A percentile compares a stretch with the other conserved stretches of the same genome.
Conservation (phyloP, 768 basidiomycete genomes). For the Suillus sp. region DNA sequence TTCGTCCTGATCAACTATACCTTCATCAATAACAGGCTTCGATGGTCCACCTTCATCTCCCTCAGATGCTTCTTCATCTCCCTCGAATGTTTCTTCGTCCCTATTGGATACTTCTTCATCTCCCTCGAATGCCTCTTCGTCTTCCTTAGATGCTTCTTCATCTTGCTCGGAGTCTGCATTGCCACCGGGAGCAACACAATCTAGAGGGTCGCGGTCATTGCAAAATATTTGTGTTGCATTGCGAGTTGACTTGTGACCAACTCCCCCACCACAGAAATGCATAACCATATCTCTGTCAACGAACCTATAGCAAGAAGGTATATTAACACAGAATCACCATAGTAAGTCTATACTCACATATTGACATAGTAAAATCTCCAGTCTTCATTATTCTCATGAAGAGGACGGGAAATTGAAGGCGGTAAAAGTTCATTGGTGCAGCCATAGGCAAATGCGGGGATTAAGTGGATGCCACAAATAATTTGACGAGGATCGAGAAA, state of each 20-base stretch:
- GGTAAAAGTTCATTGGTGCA: constrained; percentile 14
- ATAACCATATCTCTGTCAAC: constrained; percentile 39
- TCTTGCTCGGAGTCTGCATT: not conserved
- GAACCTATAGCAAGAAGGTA: constrained; percentile 29
- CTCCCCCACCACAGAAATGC: constrained; percentile 31
- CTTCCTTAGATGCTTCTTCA: not conserved
- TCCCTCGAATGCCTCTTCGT: not conserved
- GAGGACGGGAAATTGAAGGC: constrained; percentile 6
- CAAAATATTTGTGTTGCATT: too few relatives aligned
- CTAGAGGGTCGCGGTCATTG: not conserved
- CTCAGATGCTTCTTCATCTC: too few relatives aligned
- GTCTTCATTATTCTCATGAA: constrained; percentile 25
- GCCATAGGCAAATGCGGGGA: constrained; percentile 39
- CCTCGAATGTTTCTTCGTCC: too few relatives aligned
- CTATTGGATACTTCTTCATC: too few relatives aligned
- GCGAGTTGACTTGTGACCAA: constrained; percentile 29
- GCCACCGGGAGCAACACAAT: not conserved
- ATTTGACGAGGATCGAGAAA: constrained; percentile 19
- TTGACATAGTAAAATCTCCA: constrained; percentile 35
- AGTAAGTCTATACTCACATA: constrained; percentile 26
- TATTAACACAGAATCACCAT: not conserved
- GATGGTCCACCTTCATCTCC: not conserved
- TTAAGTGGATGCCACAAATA: constrained; percentile 41
- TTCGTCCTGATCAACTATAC: not conserved
- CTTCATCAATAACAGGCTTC: not conserved